Base-by-base conservation (phyloP, 2,329 filamentous ascomycete genomes). In the Parafenestella ontariensis region DNA sequence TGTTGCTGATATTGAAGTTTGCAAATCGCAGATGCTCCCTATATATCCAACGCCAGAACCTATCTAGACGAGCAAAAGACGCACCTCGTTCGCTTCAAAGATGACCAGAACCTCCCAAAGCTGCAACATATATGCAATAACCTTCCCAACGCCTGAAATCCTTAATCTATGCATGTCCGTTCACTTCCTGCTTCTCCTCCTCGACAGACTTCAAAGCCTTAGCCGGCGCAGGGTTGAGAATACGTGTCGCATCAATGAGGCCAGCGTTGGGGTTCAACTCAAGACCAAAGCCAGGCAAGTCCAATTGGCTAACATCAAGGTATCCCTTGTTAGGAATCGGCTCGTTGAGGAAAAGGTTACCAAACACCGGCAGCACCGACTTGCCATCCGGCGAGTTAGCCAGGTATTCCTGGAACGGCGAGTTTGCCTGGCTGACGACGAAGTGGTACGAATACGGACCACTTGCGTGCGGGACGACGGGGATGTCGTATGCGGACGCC, bases 391-490 rank as follows among this genome's bases (percentile, higher is more conserved):
- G 86, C 2, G 92, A 96, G 79, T 96, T 96, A 65, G 93, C 93
- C 21, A 97, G 84, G 72, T 97, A 97, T 77, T 97, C 93, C 76
- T 97, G 93, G 83, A 97, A 97, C 5, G 93, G 93, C 13, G 89
- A 91, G 79, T 96, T 96, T 59, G 91, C 87, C 77, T 97, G 93
- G 40, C 92, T 96, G 57, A 96, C 89, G 62, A 96, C 93, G 72
- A 96, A 97, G 78, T 97, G 93, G 78, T 97, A 97, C 69, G 91
- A 95, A 80, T 97, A 97, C 3, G 93, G 91, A 1, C 93, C 93
- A 58, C 90, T 95, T 40, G 93, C 93, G 73, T 97, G 93, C n/a
- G 93, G 93, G 13, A 97, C 91, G 15, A 97, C 92, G 11, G 93
- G 93, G 56, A 97, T 90, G 71, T 97, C 93, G 77, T 97, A 97